Conservation (phyloP, 2,329 filamentous ascomycete genomes). For the Pseudocercospora fuligena region DNA sequence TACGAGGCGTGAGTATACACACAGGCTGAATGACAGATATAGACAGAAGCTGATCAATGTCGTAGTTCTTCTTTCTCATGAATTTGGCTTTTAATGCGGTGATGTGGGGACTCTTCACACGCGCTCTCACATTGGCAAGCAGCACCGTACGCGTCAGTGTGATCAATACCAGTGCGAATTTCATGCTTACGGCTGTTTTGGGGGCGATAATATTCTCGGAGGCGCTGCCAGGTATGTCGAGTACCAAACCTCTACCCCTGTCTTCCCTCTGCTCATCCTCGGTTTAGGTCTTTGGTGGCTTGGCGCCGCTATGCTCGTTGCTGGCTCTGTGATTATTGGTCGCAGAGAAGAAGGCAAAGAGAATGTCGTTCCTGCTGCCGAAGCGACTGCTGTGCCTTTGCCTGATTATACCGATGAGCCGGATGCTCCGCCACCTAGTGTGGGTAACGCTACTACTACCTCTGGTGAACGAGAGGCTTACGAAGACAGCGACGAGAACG, state of each 20-base stretch:
- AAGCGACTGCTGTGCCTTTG: constrained; percentile 28
- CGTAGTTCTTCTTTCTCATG: constrained; percentile 72
- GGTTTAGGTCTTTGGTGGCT: constrained; percentile 70
- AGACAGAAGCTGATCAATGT: neutral
- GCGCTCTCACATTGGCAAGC: constrained; percentile 72
- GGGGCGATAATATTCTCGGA: constrained; percentile 74
- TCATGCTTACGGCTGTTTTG: constrained; percentile 75
- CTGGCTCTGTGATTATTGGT: constrained; percentile 78
- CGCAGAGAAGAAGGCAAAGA: constrained; percentile 63
- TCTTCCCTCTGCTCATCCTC: neutral
- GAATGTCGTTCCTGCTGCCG: constrained; percentile 26
- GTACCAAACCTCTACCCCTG: neutral
- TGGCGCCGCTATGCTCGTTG: constrained; percentile 72
- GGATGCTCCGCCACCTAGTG: constrained; percentile 36
- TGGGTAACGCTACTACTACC: constrained; percentile 6
- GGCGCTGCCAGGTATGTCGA: constrained; percentile 59
- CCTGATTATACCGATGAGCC: constrained; percentile 38
- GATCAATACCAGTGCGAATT: constrained; percentile 82
- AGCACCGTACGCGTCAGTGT: constrained; percentile 81
- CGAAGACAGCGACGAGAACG: constrained; percentile 8
- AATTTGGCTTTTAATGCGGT: constrained; percentile 77
- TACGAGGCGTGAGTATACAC: constrained; percentile 55
- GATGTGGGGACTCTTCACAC: constrained; percentile 86
- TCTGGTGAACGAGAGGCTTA: constrained; percentile 2
- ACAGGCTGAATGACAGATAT: neutral